Evolutionary conservation across 495 filamentous ascomycete genomes (phyloP).

Genomic region (Podospora comata): DNA sequence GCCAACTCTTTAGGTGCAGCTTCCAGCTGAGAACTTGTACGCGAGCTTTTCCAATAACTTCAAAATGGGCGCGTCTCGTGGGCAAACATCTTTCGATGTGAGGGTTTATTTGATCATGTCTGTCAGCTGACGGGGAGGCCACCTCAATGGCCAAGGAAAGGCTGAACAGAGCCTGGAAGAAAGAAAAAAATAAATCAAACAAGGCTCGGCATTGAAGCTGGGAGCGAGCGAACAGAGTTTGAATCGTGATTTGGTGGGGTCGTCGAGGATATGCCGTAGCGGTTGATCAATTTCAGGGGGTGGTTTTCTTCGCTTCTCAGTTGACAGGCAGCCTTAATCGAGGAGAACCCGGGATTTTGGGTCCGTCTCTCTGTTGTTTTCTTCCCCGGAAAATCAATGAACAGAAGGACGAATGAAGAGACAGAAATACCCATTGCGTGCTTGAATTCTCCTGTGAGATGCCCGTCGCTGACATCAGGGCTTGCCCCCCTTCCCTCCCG

Average conservation of each 20-base stretch:
- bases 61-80: background rate
- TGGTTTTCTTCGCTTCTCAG: too few species aligned
- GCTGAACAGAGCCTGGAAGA: background rate
- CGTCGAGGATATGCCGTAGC: background rate
- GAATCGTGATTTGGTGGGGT: background rate
- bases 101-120: background rate
- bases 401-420: background rate
- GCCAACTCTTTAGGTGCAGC: background rate
- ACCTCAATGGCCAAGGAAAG: too few species aligned
- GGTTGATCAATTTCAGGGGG: background rate
- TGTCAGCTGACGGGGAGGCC: background rate
- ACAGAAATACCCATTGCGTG: background rate
- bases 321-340: background rate
- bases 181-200: background rate
- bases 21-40: background rate
- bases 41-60: background rate
- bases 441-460: background rate
- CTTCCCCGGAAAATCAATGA: background rate
- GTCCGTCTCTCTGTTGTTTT: background rate
- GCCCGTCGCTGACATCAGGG: slow-evolving; percentile 1
- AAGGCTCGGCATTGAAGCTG: background rate
- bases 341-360: background rate
- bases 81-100: background rate
- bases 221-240: background rate
- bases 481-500: background rate